Conservation (phyloP, 2,329 filamentous ascomycete species). For the Ophiocordyceps australis region DNA sequence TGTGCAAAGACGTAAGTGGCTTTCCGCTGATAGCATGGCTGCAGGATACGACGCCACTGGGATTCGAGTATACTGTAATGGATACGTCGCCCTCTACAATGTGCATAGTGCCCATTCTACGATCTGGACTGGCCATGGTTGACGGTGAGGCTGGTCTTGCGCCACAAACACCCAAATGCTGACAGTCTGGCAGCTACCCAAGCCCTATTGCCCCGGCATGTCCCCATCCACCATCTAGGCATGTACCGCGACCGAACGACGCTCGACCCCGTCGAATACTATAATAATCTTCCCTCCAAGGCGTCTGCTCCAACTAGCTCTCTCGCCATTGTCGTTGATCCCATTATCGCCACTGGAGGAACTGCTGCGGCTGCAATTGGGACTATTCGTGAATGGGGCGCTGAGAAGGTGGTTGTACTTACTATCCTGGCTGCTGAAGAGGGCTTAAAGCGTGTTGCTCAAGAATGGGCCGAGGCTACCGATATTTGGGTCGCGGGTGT, state of each 20-base stretch:
- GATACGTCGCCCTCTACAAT: constrained; percentile 46
- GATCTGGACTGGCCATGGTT: constrained; percentile 81
- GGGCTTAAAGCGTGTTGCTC: constrained; percentile 55
- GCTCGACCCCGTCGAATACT: constrained; percentile 86
- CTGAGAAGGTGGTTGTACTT: constrained; percentile 61
- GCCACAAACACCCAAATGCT: too few relatives aligned
- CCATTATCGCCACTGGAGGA: constrained; percentile 83
- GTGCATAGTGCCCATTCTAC: constrained; percentile 79
- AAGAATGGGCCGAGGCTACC: constrained; percentile 59
- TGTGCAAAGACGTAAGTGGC: not conserved
- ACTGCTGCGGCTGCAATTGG: constrained; percentile 83
- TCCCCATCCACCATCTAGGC: constrained; percentile 82
- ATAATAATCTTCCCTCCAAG: constrained; percentile 87
- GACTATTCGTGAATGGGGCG: constrained; percentile 79
- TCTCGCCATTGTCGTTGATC: constrained; percentile 75
- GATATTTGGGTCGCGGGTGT: constrained; percentile 72
- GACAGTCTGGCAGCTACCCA: constrained; percentile 44
- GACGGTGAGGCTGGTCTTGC: constrained; percentile 36
- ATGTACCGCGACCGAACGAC: constrained; percentile 83
- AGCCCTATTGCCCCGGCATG: constrained; percentile 60
- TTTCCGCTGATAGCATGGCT: constrained; percentile 1
- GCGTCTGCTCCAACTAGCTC: constrained; percentile 19
- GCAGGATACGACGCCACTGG: constrained; percentile 63
- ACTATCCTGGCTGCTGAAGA: constrained; percentile 53
- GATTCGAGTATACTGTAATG: constrained; percentile 53